Conservation (phyloP, 257 asterid genomes). For the Rubia yunnanensis region DNA sequence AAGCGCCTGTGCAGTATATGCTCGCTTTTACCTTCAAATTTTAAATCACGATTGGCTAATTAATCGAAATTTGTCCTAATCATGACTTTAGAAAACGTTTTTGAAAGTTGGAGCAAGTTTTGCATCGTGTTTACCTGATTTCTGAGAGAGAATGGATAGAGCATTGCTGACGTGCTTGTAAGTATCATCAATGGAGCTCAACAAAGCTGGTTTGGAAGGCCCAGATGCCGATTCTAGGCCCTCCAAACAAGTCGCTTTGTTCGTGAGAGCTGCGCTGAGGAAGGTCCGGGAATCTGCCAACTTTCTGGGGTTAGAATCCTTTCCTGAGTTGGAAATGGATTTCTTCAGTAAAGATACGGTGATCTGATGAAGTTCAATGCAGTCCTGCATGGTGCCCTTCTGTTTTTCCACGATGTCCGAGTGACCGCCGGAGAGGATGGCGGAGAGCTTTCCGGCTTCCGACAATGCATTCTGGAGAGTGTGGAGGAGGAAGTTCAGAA, state of each 20-base stretch:
- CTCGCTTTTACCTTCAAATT: neutral
- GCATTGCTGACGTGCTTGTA: slow-evolving; percentile 64
- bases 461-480: slow-evolving; percentile 52
- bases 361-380: slow-evolving; percentile 60
- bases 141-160: slow-evolving; percentile 36
- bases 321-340: slow-evolving; percentile 29
- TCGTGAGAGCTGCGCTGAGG: slow-evolving; percentile 71
- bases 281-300: slow-evolving; percentile 47
- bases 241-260: slow-evolving; percentile 65
- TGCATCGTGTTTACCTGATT: slow-evolving; percentile 7
- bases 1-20: slow-evolving; percentile 36
- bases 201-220: slow-evolving; percentile 33
- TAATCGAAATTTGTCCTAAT: no score
- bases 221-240: slow-evolving; percentile 62
- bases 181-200: slow-evolving; percentile 27
- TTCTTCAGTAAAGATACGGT: slow-evolving; percentile 43
- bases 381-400: slow-evolving; percentile 60
- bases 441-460: slow-evolving; percentile 37
- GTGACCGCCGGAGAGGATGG: slow-evolving; percentile 25
- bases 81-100: no score
- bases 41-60: no score
- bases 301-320: slow-evolving; percentile 17
- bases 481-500: slow-evolving; percentile 40
- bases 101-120: no score
- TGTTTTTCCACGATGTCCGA: slow-evolving; percentile 47